Conservation (phyloP, 2,329 filamentous ascomycete genomes). For the Pyrenochaeta sp. region DNA sequence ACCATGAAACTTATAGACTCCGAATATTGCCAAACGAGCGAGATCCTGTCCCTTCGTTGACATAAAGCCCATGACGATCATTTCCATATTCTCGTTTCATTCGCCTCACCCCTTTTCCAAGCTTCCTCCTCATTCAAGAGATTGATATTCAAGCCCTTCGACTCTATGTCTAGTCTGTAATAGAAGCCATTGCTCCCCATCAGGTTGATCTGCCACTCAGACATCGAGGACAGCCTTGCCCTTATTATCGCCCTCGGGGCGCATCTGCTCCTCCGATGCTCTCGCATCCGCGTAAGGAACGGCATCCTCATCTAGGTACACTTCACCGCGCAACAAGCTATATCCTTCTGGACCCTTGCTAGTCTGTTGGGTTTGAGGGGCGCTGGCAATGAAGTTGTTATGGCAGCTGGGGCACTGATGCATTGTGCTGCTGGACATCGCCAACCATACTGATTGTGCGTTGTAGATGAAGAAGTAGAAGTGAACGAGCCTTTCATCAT, state of each 20-base stretch:
- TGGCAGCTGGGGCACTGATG: slow-evolving; percentile 29
- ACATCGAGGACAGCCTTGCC: slow-evolving; percentile 16
- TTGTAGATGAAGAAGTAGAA: slow-evolving; percentile 17
- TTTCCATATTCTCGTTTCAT: no score
- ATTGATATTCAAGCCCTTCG: background rate
- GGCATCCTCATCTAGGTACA: slow-evolving; percentile 26
- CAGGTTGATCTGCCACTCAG: background rate
- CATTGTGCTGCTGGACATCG: background rate
- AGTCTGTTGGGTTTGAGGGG: background rate
- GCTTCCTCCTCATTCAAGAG: no score
- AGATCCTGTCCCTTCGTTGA: no score
- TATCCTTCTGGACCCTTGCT: slow-evolving; percentile 14
- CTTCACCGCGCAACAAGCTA: slow-evolving; percentile 26
- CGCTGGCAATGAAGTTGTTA: slow-evolving; percentile 7
- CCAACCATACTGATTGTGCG: background rate
- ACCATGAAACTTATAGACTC: no score
- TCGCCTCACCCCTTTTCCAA: no score
- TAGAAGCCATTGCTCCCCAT: background rate
- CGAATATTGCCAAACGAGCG: no score
- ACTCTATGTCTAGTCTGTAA: background rate
- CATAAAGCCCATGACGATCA: no score
- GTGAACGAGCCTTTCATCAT: slow-evolving; percentile 19
- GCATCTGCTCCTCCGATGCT: slow-evolving; percentile 11
- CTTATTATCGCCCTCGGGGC: slow-evolving; percentile 10
- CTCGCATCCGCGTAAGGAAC: slow-evolving; percentile 14